Evolutionary conservation across 805 yeast genomes (phyloP).

Genomic region (Babjeviella inositovora): DNA sequence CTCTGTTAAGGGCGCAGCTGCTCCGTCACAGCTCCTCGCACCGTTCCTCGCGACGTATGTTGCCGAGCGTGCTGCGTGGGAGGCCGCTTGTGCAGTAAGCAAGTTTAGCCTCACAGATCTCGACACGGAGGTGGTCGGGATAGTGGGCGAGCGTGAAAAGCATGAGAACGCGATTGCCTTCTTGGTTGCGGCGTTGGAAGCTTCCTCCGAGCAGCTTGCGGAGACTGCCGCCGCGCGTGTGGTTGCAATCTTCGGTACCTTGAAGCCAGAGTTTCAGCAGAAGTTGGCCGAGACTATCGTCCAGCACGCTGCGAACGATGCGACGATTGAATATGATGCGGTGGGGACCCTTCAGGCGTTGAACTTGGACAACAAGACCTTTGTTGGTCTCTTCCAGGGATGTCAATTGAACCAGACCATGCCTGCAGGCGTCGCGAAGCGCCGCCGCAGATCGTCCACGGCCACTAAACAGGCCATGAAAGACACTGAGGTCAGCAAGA

Average conservation of each 20-base stretch:
- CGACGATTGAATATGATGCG: slow-evolving; percentile 29
- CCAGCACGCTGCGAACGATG: slow-evolving; percentile 27
- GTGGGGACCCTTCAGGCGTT: slow-evolving; percentile 36
- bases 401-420: slow-evolving; percentile 36
- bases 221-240: slow-evolving; percentile 34
- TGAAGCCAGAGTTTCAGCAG: slow-evolving; percentile 43
- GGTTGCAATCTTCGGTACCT: slow-evolving; percentile 31
- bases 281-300: slow-evolving; percentile 43
- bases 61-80: slow-evolving; percentile 26
- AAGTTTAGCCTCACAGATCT: slow-evolving; percentile 34
- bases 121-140: slow-evolving; percentile 39
- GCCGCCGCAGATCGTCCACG: slow-evolving; percentile 74
- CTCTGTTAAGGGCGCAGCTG: slow-evolving; percentile 19
- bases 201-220: slow-evolving; percentile 20
- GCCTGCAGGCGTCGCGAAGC: slow-evolving; percentile 36
- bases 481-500: slow-evolving; percentile 50
- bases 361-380: slow-evolving; percentile 34
- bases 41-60: slow-evolving; percentile 27
- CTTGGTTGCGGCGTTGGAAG: slow-evolving; percentile 29
- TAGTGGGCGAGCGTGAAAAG: slow-evolving; percentile 49
- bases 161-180: slow-evolving; percentile 41
- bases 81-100: slow-evolving; percentile 21
- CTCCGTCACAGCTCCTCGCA: slow-evolving; percentile 30
- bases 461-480: slow-evolving; percentile 64
- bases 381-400: slow-evolving; percentile 40